Percentiles rank a stretch among this genome's conserved stretches.
Conservation (phyloP, 768 basidiomycete genomes). For the Mycena amicta region DNA sequence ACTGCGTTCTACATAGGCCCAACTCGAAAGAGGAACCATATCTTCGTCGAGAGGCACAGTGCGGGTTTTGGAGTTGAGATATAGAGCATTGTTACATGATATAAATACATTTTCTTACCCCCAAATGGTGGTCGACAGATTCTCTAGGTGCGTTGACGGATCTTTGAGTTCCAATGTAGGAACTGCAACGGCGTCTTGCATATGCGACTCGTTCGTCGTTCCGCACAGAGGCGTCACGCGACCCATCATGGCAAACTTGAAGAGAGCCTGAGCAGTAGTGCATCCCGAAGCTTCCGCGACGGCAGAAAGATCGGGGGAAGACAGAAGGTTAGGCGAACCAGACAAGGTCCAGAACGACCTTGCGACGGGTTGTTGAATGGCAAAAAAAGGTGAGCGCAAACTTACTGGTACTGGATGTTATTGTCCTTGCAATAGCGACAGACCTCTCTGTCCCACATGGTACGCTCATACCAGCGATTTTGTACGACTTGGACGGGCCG, state of each 20-base stretch:
- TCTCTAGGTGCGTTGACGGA: constrained; percentile 7
- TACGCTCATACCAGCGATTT: constrained; percentile 84
- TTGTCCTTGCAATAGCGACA: constrained; percentile 64
- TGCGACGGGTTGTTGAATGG: not conserved
- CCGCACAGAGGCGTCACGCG: constrained; percentile 77
- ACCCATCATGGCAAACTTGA: constrained; percentile 65
- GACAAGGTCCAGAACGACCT: constrained; percentile 90
- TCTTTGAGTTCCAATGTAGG: constrained; percentile 7
- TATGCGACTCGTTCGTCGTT: constrained; percentile 67
- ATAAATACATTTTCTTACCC: not conserved
- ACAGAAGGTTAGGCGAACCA: constrained; percentile 68
- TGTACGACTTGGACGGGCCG: constrained; percentile 75
- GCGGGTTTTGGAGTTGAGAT: not conserved
- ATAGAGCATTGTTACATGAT: not conserved
- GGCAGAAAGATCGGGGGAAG: constrained; percentile 45
- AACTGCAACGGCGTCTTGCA: constrained; percentile 62
- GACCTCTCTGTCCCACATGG: constrained; percentile 71
- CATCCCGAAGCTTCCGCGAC: constrained; percentile 50
- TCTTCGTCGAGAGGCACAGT: not conserved
- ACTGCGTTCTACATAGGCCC: not conserved
- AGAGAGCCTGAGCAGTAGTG: constrained; percentile 69
- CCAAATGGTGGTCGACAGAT: constrained; percentile 10
- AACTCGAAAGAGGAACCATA: not conserved
- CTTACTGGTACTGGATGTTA: constrained; percentile 73
- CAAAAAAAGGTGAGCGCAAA: not conserved